phyloP scores from a whole-genome alignment of 2,329 filamentous ascomycete species.

The Epichloe gansuensis region DNA sequence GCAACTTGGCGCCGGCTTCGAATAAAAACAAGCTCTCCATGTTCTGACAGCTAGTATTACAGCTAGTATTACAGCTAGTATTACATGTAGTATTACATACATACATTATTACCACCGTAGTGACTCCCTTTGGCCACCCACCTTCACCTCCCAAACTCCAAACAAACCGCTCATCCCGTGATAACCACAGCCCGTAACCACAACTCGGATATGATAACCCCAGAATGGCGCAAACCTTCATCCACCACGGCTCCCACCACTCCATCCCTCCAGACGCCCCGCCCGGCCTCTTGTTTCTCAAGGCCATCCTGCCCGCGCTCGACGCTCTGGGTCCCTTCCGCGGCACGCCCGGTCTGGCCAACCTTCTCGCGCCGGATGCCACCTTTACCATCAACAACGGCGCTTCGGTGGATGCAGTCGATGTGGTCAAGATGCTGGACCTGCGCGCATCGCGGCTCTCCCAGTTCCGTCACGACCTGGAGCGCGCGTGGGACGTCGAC shows the following conservation, averaged over 20 bases:
- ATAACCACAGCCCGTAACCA: too few species aligned
- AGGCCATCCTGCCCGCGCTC: conserved; percentile 7
- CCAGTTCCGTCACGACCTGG: background rate
- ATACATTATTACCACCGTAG: too few species aligned
- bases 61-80: too few species aligned
- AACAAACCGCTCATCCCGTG: too few species aligned
- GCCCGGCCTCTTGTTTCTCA: conserved; percentile 8
- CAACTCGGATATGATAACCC: too few species aligned
- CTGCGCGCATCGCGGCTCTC: background rate
- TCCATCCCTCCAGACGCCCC: background rate
- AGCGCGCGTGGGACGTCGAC: conserved; percentile 1
- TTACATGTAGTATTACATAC: too few species aligned
- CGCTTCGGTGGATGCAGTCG: conserved; percentile 1
- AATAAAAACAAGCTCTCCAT: too few species aligned
- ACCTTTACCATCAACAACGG: conserved; percentile 8
- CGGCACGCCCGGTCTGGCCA: background rate
- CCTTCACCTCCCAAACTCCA: background rate
- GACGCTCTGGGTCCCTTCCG: conserved; percentile 8
- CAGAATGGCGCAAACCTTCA: background rate
- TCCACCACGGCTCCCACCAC: background rate
- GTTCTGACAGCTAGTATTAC: too few species aligned
- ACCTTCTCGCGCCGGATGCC: conserved; percentile 5
- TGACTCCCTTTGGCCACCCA: too few species aligned
- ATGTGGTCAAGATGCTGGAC: conserved; percentile 4
- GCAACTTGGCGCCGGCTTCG: too few species aligned